Percentiles rank a stretch among this genome's conserved stretches.
These are phyloP conservation scores for Alternaria viburni DNA, from an alignment of 2,329 filamentous ascomycete genomes.

Conservation along the genomic window DNA sequence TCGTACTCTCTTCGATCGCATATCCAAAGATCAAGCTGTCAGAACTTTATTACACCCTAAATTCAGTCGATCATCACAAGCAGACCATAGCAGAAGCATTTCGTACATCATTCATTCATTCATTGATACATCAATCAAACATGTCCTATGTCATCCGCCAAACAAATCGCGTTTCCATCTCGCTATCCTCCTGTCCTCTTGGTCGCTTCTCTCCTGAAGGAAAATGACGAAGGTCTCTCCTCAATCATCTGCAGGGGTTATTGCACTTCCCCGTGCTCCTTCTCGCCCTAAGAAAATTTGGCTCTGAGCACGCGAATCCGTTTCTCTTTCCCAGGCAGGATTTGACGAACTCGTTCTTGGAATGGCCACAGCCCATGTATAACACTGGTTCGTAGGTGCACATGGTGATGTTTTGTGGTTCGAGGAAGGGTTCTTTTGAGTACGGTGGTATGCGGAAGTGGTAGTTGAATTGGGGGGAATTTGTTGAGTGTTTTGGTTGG, in stretches of 20 bases:
- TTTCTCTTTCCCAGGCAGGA: neutral
- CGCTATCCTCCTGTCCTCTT: neutral
- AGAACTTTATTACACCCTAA: neutral
- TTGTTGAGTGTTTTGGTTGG: accelerated
- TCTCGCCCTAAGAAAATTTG: neutral
- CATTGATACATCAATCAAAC: too few species aligned
- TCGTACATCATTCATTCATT: neutral
- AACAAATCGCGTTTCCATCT: neutral
- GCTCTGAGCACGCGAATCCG: neutral
- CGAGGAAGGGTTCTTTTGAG: neutral
- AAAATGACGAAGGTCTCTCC: neutral
- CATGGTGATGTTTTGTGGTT: neutral
- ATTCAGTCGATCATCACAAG: neutral
- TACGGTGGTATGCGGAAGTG: neutral
- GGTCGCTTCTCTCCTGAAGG: neutral
- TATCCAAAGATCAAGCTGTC: neutral
- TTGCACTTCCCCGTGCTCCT: neutral
- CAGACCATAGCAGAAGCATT: neutral
- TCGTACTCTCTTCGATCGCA: neutral
- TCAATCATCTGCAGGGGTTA: neutral
- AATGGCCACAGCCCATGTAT: neutral
- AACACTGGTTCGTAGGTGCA: neutral
- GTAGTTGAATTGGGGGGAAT: neutral
- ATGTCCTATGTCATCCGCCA: neutral
- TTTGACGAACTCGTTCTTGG: neutral